Evolutionary conservation across 371 early-diverging fungal species (phyloP), one percentile per base, ranked within the genome.

Genomic region (Haplosporangium sp.): DNA sequence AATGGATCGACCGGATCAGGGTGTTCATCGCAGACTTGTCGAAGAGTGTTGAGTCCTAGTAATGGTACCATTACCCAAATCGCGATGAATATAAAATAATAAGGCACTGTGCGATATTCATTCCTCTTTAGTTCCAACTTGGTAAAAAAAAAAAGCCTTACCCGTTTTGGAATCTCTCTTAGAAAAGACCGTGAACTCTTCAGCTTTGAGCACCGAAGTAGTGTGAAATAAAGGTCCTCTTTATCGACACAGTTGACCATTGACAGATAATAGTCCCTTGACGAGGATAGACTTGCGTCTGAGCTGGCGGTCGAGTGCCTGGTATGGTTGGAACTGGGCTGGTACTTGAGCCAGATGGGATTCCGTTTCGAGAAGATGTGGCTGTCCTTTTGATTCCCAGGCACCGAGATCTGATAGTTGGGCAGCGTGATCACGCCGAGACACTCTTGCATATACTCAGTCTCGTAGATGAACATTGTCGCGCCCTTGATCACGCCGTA

Each of bases 401-500:
- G 90, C 40, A 93, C 86, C 6, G 86, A 72, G n/a, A 95, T 90
- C 10, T 77, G 77, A 76, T 90, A 89, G 62, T 93, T 81, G 18
- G 89, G 80, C 56, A 95, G 72, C 12, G 86, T 85, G 29, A 95
- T 89, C 1, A 95, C 92, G n/a, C 90, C 90, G 23, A 89, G 86
- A 72, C 95, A 95, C 58, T 95, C 94, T 42, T 86, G 67, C 82
- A 91, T 89, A 18, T 87, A 83, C 59, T 94, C 95, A 48, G 90
- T 89, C 51, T 94, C 93, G 74, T 96, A 96, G 47, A 96, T 81
- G 55, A 92, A 92, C 60, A 96, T 84, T 20, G 92, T 91, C 45
- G 91, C 86, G 74, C 92, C 88, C 62, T 91, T 92, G 59, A 96
- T 73, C 3, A 94, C 95, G 5, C 86, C 92, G 77, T 89, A 96